phyloP scores from a whole-genome alignment of 805 yeast genomes.

The Barnettozyma wickerhamii region DNA sequence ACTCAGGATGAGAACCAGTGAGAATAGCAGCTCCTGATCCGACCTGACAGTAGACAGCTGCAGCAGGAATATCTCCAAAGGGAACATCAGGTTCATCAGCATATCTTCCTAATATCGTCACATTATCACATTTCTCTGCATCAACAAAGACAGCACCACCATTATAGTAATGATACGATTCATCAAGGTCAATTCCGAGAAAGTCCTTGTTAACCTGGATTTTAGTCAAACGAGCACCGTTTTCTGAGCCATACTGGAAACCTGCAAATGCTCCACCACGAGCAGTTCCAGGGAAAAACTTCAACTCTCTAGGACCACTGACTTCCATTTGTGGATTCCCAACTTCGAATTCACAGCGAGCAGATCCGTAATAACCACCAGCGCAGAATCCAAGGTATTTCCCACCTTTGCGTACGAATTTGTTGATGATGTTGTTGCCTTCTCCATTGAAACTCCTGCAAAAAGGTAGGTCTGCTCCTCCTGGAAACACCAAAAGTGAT shows the following conservation, averaged over 20 bases:
- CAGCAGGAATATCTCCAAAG: conserved; percentile 45
- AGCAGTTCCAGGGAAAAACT: conserved; percentile 76
- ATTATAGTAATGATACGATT: conserved; percentile 54
- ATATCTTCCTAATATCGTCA: conserved; percentile 73
- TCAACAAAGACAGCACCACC: conserved; percentile 90
- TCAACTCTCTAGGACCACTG: conserved; percentile 77
- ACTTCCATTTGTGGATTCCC: conserved; percentile 73
- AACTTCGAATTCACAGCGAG: conserved; percentile 76
- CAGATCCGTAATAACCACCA: conserved; percentile 84
- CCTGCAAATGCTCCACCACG: conserved; percentile 83
- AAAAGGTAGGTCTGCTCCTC: conserved; percentile 94
- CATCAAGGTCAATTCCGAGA: conserved; percentile 26
- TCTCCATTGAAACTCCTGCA: conserved; percentile 68
- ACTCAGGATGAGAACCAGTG: conserved; percentile 90
- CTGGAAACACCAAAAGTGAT: conserved; percentile 80
- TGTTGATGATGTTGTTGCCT: conserved; percentile 56
- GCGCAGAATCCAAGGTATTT: conserved; percentile 86
- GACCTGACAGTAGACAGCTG: conserved; percentile 60
- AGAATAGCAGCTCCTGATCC: conserved; percentile 77
- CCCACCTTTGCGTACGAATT: conserved; percentile 78
- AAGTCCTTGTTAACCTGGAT: conserved; percentile 36
- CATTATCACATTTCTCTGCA: conserved; percentile 55
- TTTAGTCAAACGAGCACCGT: conserved; percentile 63
- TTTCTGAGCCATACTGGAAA: conserved; percentile 70
- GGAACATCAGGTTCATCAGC: conserved; percentile 50